Base-by-base conservation (phyloP, 805 yeast species). In the Grigorovia jiainica region DNA sequence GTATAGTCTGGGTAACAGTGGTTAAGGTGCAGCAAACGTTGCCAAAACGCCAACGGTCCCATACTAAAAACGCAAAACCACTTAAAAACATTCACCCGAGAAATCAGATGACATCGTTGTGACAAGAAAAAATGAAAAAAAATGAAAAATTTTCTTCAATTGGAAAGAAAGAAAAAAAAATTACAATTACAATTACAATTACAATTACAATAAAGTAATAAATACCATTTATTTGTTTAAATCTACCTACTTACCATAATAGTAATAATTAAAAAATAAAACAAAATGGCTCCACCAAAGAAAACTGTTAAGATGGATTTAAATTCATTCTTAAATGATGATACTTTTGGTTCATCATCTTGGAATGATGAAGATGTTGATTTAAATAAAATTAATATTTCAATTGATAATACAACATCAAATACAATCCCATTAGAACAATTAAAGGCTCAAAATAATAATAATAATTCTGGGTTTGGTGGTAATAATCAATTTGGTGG, bases 321-420 rank as follows among this genome's bases (percentile, higher is more conserved):
- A 66, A 80, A 78, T 60, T 78, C 89, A 64, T 87, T 87, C 73
- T 74, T 85, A 60, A 76, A 79, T 55, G 92, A 83, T 65, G 83
- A 79, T 41, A 63, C 81, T 33, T 74, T 78, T 52, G 78, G 77
- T 39, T 25, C 29, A n/a, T 76, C 80, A 40, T 78, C 87, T 25
- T 85, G 95, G 95, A 92, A 87, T 38, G 95, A 85, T 55, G 84
- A 78, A 47, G 92, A 80, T 48, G 78, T 84, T 50, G 92, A 83
- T 65, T 70, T 81, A 63, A 70, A 72, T 45, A 71, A 80, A 53
- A 75, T 80, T 54, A 75, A 75, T 34, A 75, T 78, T 41, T 73
- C 75, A 42, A 64, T 66, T 39, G 63, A 56, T 34, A 50, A 47
- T 27, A 43, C 50, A n/a, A 50, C 44, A 38, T 53, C 58, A 32